Evolutionary conservation across 202 grass and related monocot genomes (phyloP), one percentile per base, ranked within the genome.

Genomic region (Zizania palustris): DNA sequence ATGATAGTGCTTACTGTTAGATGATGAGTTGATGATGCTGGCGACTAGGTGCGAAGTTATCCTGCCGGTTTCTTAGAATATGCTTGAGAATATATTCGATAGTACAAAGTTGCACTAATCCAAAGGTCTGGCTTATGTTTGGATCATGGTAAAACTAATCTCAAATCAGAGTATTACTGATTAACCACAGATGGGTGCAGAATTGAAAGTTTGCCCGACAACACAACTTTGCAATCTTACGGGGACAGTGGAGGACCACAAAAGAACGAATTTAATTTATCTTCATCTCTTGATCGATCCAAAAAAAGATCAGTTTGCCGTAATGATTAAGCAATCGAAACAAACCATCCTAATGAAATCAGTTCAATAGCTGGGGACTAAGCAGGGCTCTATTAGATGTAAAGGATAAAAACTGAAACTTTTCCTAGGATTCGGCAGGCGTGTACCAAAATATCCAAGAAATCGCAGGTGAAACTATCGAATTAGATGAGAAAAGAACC

Each of bases 51-150:
- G 48, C 49, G 7, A 50, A 39, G 61, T 55, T 83, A 82, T 68
- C 67, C 60, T n/a, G 33, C 14, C 16, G 6, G 43, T 42, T 62
- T 83, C 38, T 55, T n/a, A 37, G 60, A 87, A 82, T 73, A 74
- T 74, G 44, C 43, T 74, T 19, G 16, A 4, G 63, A 69, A 75
- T 46, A 75, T 63, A 74, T 63, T 21, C 37, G 3, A 10, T 42
- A 67, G 21, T 22, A 41, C 45, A 18, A 33, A 7, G 54, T 12
- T 11, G 21, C 43, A 5, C 64, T 16, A 39, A 70, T 6, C 20
- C 19, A 54, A 75, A 6, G 40, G 5, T 3, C 0, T 28, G 49
- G 65, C 20, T 82, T 11, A 6, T 72, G 15, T 12, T 34, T 51
- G 28, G 9, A 57, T 69, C 78, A 14, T 45, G 60, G 50, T 45